A percentile compares a stretch with the other conserved stretches of the same genome.
Conservation (phyloP, 176 grass and related monocot genomes). For the Cymbopogon citratus region DNA sequence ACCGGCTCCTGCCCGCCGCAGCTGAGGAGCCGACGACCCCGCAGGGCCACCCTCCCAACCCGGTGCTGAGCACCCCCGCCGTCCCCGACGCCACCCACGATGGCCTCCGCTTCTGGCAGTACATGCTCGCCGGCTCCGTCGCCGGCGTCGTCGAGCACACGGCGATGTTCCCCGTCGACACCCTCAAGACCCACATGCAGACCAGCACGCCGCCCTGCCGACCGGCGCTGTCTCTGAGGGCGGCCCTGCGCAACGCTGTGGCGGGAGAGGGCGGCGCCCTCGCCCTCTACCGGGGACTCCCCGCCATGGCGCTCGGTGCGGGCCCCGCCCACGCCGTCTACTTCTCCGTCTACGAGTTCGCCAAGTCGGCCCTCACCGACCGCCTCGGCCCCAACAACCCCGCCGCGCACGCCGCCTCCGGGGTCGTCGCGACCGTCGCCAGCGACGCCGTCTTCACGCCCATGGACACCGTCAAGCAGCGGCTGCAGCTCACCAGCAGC, state of each 20-base stretch:
- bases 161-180: slow-evolving; percentile 91
- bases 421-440: slow-evolving; percentile 67
- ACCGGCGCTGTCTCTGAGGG: slow-evolving; percentile 30
- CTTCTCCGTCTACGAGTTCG: slow-evolving; percentile 81
- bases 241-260: slow-evolving; percentile 37
- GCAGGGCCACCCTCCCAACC: slow-evolving; percentile 23
- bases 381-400: slow-evolving; percentile 68
- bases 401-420: slow-evolving; percentile 63
- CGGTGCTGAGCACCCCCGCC: slow-evolving; percentile 25
- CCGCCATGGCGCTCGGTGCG: slow-evolving; percentile 80
- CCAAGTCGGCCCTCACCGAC: slow-evolving; percentile 53
- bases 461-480: slow-evolving; percentile 95
- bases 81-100: slow-evolving; percentile 50
- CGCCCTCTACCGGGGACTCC: slow-evolving; percentile 71
- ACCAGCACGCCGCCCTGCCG: slow-evolving; percentile 49
- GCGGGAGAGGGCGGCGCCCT: slow-evolving; percentile 40
- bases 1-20: slow-evolving; percentile 42
- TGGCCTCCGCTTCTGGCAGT: slow-evolving; percentile 85
- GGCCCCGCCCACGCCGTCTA: slow-evolving; percentile 88
- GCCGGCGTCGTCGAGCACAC: slow-evolving; percentile 88
- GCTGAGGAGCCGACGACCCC: slow-evolving; percentile 28
- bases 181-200: slow-evolving; percentile 92
- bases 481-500: slow-evolving; percentile 83
- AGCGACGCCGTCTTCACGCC: slow-evolving; percentile 87
- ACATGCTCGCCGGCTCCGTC: slow-evolving; percentile 90